Evolutionary conservation across 225 moss, liverwort and hornwort species (phyloP).

Genomic region (Anthoceros angustus): DNA sequence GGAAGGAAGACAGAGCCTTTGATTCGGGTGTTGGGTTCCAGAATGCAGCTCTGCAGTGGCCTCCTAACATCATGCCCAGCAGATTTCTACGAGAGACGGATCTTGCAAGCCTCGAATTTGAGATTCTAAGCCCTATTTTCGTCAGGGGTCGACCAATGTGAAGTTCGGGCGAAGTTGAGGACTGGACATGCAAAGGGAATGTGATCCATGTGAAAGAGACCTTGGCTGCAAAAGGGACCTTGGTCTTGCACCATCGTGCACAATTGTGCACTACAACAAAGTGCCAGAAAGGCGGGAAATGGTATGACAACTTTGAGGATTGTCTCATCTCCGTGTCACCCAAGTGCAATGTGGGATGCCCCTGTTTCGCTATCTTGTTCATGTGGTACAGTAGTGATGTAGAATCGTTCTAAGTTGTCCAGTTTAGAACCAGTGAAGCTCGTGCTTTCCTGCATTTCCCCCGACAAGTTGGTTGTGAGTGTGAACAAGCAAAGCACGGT

Average conservation of each 20-base stretch:
- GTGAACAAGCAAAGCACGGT: neutral
- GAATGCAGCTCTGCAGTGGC: too few species aligned
- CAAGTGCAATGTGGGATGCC: too few species aligned
- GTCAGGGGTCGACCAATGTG: neutral
- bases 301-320: neutral
- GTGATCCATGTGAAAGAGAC: conserved; percentile 50
- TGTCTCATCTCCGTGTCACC: neutral
- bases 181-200: conserved; percentile 30
- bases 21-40: too few species aligned
- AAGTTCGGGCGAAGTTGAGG: conserved; percentile 30
- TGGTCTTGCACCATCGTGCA: conserved; percentile 45
- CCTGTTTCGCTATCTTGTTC: neutral
- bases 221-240: conserved; percentile 54
- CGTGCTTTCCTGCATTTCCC: conserved; percentile 37
- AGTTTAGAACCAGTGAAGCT: conserved; percentile 46
- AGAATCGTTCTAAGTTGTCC: too few species aligned
- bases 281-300: conserved; percentile 61
- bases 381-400: conserved; percentile 48
- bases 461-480: conserved; percentile 12
- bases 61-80: too few species aligned
- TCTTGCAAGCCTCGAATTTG: too few species aligned
- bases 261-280: conserved; percentile 59
- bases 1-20: too few species aligned
- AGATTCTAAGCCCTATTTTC: neutral
- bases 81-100: too few species aligned